Conservation (phyloP, 2,329 filamentous ascomycete species). For the Exutisphaerella laricina region DNA sequence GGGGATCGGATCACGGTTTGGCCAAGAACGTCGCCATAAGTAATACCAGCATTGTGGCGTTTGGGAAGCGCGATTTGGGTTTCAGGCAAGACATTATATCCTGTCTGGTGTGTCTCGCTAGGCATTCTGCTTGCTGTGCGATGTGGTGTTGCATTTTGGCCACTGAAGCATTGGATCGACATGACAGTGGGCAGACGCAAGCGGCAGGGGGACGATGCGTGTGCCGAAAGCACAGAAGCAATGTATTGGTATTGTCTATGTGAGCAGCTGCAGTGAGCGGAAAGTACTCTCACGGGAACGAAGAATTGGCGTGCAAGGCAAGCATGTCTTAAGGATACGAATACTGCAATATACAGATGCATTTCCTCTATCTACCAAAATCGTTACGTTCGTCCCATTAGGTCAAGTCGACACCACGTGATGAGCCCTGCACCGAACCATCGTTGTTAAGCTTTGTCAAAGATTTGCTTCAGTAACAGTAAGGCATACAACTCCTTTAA, state of each 20-base stretch:
- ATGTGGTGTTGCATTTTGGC: constrained; percentile 18
- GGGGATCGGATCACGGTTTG: constrained; percentile 9
- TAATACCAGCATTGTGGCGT: constrained; percentile 20
- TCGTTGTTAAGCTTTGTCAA: neutral
- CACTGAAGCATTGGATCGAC: constrained; percentile 20
- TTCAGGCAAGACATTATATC: neutral
- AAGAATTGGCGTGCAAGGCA: constrained; percentile 1
- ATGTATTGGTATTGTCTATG: constrained; percentile 21
- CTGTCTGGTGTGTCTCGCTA: constrained; percentile 6
- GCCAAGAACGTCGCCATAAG: constrained; percentile 8
- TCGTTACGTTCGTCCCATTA: neutral
- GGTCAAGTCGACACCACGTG: neutral
- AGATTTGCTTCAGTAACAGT: too few relatives aligned
- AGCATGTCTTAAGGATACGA: constrained; percentile 3
- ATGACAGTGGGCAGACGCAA: constrained; percentile 7
- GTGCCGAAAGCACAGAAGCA: constrained; percentile 6
- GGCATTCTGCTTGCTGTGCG: constrained; percentile 3
- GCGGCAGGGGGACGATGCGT: constrained; percentile 2
- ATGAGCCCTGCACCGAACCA: neutral
- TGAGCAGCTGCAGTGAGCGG: constrained; percentile 7
- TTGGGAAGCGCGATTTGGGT: constrained; percentile 9
- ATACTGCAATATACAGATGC: constrained; percentile 4
- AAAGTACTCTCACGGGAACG: constrained; percentile 2
- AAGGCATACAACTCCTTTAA: neutral
- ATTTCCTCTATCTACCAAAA: neutral